A percentile compares a stretch with the other conserved stretches of the same genome.
These are phyloP conservation scores for Aspergillus sparsus DNA, from an alignment of 495 filamentous ascomycete species.

Conservation along the genomic window DNA sequence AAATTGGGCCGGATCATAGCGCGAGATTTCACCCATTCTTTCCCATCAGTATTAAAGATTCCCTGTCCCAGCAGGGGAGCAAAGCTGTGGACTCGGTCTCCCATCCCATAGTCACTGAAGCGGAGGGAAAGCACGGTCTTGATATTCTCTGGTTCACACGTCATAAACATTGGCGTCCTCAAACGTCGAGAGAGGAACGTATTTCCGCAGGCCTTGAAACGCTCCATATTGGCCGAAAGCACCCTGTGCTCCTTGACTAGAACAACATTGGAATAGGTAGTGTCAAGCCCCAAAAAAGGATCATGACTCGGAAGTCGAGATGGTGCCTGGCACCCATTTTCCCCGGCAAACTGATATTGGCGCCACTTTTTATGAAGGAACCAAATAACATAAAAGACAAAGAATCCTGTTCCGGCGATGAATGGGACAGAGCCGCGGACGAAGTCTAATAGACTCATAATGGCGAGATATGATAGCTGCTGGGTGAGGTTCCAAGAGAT, in stretches of 20 bases:
- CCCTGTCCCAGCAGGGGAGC: constrained; percentile 44
- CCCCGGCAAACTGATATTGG: background rate
- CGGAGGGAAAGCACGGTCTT: constrained; percentile 17
- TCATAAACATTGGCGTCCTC: background rate
- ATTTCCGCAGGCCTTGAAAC: background rate
- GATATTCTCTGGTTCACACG: constrained; percentile 13
- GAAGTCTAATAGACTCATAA: too few species aligned
- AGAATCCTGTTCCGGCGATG: constrained; percentile 6
- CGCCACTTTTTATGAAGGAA: constrained; percentile 10
- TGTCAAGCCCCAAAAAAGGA: background rate
- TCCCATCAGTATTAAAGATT: constrained; percentile 46
- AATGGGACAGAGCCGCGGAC: constrained; percentile 16
- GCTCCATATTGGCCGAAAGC: background rate
- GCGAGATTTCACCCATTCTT: constrained; percentile 42
- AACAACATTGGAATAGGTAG: background rate
- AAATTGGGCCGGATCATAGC: constrained; percentile 52
- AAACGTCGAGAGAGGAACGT: background rate
- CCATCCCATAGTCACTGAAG: constrained; percentile 37
- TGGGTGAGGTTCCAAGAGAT: too few species aligned
- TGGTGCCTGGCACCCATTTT: background rate
- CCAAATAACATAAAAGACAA: constrained; percentile 17
- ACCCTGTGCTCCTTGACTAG: background rate
- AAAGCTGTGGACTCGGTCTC: constrained; percentile 26
- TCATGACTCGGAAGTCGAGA: background rate
- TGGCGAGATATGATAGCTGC: too few species aligned